Evolutionary conservation across 176 grass and related monocot genomes (phyloP).

Genomic region (Carex kokanica): DNA sequence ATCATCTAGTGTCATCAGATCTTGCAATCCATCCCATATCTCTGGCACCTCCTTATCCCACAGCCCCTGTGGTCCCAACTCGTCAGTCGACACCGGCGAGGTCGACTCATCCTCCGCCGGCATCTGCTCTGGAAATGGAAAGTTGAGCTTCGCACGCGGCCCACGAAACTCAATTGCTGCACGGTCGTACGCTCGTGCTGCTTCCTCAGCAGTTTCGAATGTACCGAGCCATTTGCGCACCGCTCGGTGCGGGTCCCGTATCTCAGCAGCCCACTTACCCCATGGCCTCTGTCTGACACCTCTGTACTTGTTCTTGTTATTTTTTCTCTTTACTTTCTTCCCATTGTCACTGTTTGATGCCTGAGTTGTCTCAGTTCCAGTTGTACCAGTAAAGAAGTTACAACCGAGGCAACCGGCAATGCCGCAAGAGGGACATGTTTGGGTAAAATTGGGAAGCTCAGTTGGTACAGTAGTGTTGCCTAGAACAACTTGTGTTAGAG

Average conservation of each 20-base stretch:
- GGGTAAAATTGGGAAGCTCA: neutral
- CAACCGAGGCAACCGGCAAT: conserved; percentile 46
- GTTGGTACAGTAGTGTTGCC: conserved; percentile 30
- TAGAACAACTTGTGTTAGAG: conserved; percentile 65
- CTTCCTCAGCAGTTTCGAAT: conserved; percentile 69
- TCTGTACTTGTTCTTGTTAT: conserved; percentile 42
- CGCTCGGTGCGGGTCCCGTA: conserved; percentile 66
- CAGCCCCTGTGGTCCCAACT: neutral
- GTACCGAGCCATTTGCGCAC: conserved; percentile 89
- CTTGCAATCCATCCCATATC: conserved; percentile 65
- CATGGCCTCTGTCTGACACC: conserved; percentile 70
- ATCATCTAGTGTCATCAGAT: conserved; percentile 56
- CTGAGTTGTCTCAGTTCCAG: neutral
- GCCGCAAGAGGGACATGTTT: conserved; percentile 40
- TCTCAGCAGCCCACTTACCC: conserved; percentile 89
- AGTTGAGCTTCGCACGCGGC: conserved; percentile 59
- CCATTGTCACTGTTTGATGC: conserved; percentile 34
- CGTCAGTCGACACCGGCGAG: neutral
- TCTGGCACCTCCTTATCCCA: conserved; percentile 30
- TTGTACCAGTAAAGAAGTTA: neutral
- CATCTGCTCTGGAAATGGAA: conserved; percentile 29
- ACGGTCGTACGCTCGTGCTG: conserved; percentile 69
- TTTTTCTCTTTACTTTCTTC: conserved; percentile 32
- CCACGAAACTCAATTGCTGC: conserved; percentile 67
- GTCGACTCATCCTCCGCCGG: neutral